Base-by-base conservation (phyloP, 768 basidiomycete species). In the Auriscalpium vulgare region DNA sequence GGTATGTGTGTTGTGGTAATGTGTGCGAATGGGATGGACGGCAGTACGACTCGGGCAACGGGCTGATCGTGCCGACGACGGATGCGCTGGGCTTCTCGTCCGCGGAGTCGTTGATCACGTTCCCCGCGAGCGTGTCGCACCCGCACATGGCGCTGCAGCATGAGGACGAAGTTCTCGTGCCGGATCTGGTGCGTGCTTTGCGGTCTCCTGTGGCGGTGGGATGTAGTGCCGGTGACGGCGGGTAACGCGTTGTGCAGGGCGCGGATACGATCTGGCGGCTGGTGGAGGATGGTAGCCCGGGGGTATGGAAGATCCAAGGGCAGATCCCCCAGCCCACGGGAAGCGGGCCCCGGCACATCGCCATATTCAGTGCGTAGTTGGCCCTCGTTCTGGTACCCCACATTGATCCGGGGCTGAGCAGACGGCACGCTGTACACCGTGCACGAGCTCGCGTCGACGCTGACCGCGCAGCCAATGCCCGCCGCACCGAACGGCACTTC, bases 211-310 rank as follows among this genome's bases (percentile, higher is more conserved):
- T 14, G 16, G 17, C 34, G 19, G 53, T 36, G 29, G 29, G 4
- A 29, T 29, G 29, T 29, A 29, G 29, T 29, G 2, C 29, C 29
- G 29, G 29, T 29, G 29, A 29, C 29, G 29, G 29, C 4, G 29
- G 36, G 17, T 23, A 1, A 35, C 35, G 17, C 10, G 13, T 57
- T 5, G 10, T 19, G 29, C 29, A 86, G 84, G 86, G 87, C 29
- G 78, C 68, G 1, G 86, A 88, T 68, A 84, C 75, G 56, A 79
- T 88, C 54, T 89, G 86, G 84, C 74, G 87, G 40, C 71, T 88
- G 3, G 75, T 72, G 44, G 69, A 75, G 47, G 67, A 76, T 50
- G 70, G 71, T 0, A 59, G 67, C 8, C 67, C 78, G 0, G 78
- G 78, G 0, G 64, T 71, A 3, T 87, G 75, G 68, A 68, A 63